These are phyloP conservation scores for Drechslerella stenobrocha DNA, from an alignment of 2,329 filamentous ascomycete genomes.

Conservation along the genomic window DNA sequence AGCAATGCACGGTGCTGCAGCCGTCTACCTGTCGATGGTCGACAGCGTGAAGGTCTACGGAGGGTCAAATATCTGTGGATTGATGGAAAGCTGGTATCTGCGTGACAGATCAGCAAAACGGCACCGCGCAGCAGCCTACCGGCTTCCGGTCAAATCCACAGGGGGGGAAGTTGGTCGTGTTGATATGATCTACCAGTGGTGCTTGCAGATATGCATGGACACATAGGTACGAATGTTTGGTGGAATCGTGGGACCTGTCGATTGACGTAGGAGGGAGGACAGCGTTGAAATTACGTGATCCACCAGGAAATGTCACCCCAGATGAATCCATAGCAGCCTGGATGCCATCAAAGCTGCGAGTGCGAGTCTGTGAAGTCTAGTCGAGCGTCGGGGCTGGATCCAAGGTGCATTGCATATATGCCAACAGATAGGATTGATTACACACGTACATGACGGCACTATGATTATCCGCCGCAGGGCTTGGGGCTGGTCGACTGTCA, in stretches of 20 bases:
- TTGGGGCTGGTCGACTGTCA: no score
- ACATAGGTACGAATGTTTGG: background rate
- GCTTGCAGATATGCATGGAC: background rate
- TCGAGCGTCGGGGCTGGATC: no score
- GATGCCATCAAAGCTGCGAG: no score
- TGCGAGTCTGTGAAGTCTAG: no score
- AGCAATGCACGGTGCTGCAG: background rate
- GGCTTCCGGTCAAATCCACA: background rate
- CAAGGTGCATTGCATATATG: no score
- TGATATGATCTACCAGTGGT: conserved; percentile 1
- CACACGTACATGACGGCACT: background rate
- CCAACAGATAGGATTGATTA: background rate
- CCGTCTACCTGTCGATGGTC: background rate
- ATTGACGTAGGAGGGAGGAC: background rate
- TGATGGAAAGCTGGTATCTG: background rate
- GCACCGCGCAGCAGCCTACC: background rate
- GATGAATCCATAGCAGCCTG: no score
- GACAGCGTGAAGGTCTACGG: conserved; percentile 2
- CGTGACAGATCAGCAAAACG: background rate
- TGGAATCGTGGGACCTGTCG: background rate
- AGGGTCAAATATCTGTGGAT: conserved; percentile 1
- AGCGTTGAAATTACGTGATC: background rate
- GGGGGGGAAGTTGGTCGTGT: background rate
- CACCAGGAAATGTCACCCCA: background rate
- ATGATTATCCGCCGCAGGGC: no score